phyloP scores from a whole-genome alignment of 2,329 filamentous ascomycete genomes.

The Diaporthe sp. region DNA sequence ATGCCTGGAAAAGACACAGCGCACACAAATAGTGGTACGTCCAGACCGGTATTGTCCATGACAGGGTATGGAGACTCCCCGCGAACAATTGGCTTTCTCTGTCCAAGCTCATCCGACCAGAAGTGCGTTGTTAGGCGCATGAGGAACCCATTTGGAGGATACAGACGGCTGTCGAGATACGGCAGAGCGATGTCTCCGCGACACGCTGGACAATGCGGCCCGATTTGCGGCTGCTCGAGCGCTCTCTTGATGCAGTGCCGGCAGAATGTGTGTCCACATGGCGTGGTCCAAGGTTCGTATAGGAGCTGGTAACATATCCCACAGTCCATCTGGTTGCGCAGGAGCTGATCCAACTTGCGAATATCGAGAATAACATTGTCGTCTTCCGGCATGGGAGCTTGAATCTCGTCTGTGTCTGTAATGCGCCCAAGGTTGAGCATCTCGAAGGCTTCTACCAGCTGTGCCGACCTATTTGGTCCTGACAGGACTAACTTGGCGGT shows the following conservation, averaged over 20 bases:
- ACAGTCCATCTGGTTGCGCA: constrained; percentile 83
- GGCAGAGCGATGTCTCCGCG: constrained; percentile 72
- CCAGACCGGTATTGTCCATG: constrained; percentile 64
- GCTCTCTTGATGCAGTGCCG: constrained; percentile 81
- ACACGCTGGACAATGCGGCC: constrained; percentile 84
- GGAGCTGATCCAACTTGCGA: constrained; percentile 71
- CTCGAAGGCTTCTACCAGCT: constrained; percentile 75
- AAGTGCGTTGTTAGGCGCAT: constrained; percentile 73
- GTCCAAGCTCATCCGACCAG: constrained; percentile 75
- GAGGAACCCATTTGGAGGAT: constrained; percentile 73
- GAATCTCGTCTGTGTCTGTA: constrained; percentile 64
- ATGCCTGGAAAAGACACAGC: constrained; percentile 85
- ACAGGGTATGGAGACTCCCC: constrained; percentile 65
- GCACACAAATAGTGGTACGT: constrained; percentile 83
- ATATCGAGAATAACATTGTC: constrained; percentile 51
- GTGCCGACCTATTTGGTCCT: constrained; percentile 57
- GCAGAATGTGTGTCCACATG: constrained; percentile 92
- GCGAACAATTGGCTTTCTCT: constrained; percentile 67
- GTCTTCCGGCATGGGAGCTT: constrained; percentile 46
- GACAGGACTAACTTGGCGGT: constrained; percentile 68
- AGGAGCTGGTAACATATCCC: constrained; percentile 89
- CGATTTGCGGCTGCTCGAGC: constrained; percentile 72
- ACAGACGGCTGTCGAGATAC: constrained; percentile 54
- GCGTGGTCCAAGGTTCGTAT: constrained; percentile 84
- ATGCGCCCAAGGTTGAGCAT: constrained; percentile 70